Percentiles rank a stretch among this genome's conserved stretches.
Conservation (phyloP, 2,329 filamentous ascomycete genomes). For the Rhytidhysteron rufulum region DNA sequence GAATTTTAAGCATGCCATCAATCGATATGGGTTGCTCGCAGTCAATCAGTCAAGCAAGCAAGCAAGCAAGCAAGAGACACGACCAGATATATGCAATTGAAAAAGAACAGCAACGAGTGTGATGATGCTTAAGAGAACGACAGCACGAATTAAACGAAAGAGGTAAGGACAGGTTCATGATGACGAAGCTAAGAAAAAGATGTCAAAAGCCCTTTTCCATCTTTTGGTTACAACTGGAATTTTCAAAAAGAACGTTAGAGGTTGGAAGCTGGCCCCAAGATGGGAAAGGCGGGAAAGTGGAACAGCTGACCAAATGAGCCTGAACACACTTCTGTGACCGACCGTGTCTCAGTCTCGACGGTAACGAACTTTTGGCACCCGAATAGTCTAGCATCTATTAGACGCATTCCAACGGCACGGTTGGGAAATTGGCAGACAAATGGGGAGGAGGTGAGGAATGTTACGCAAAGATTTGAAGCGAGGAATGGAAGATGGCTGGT, state of each 20-base stretch:
- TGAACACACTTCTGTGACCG: constrained; percentile 21
- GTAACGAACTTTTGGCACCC: constrained; percentile 12
- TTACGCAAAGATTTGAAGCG: constrained; percentile 10
- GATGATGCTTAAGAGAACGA: constrained; percentile 3
- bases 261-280: constrained; percentile 10
- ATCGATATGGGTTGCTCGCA: constrained; percentile 5
- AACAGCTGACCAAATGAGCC: constrained; percentile 19
- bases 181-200: constrained; percentile 12
- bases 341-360: constrained; percentile 22
- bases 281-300: constrained; percentile 11
- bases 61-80: not conserved
- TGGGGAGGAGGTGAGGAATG: constrained; percentile 11
- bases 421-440: constrained; percentile 3
- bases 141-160: constrained; percentile 6
- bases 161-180: constrained; percentile 15
- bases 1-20: constrained; percentile 19
- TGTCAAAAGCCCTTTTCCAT: constrained; percentile 8
- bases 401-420: constrained; percentile 15
- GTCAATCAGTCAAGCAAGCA: no score
- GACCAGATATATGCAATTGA: not conserved
- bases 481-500: constrained; percentile 12
- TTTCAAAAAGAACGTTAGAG: constrained; percentile 9
- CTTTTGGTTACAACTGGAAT: constrained; percentile 9
- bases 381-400: constrained; percentile 11
- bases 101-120: constrained; percentile 3